phyloP scores from a whole-genome alignment of 2,329 filamentous ascomycete species.

The Xylariaceae sp. region DNA sequence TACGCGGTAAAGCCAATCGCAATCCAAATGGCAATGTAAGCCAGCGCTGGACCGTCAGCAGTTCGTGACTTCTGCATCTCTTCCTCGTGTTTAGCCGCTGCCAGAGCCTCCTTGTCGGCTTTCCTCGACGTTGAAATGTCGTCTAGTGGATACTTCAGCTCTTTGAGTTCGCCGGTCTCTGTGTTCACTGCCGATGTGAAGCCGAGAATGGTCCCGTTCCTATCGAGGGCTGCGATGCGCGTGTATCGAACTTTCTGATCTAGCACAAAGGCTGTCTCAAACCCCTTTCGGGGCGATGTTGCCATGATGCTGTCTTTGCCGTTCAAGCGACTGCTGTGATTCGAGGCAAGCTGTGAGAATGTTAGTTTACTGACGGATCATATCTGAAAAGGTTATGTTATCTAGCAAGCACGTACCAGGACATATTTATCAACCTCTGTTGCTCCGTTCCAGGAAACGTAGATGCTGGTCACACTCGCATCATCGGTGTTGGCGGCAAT shows the following conservation, averaged over 20 bases:
- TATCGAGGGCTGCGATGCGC: slow-evolving; percentile 8
- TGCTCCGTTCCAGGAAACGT: slow-evolving; percentile 13
- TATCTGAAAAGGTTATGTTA: too few species aligned
- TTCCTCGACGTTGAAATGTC: slow-evolving; percentile 1
- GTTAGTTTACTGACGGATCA: too few species aligned
- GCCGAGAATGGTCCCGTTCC: slow-evolving; percentile 7
- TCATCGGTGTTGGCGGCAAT: slow-evolving; percentile 1
- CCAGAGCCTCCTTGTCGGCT: background rate
- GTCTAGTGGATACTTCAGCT: slow-evolving; percentile 5
- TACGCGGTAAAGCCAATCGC: slow-evolving; percentile 9
- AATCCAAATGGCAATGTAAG: slow-evolving; percentile 2
- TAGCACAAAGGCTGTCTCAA: slow-evolving; percentile 11
- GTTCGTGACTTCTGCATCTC: background rate
- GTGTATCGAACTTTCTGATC: slow-evolving; percentile 1
- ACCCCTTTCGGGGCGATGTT: slow-evolving; percentile 5
- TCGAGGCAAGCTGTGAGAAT: slow-evolving; percentile 2
- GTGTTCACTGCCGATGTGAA: slow-evolving; percentile 8
- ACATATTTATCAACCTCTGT: slow-evolving; percentile 9
- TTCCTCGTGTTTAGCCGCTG: background rate
- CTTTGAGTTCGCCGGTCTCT: background rate
- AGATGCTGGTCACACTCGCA: background rate
- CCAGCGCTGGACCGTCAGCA: background rate
- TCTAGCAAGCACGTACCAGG: slow-evolving; percentile 1
- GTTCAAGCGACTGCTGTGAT: slow-evolving; percentile 4
- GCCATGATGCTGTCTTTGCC: slow-evolving; percentile 2